Base-by-base conservation (phyloP, 1,284 basidiomycete genomes). In the Phellopilus nigrolimitatus region DNA sequence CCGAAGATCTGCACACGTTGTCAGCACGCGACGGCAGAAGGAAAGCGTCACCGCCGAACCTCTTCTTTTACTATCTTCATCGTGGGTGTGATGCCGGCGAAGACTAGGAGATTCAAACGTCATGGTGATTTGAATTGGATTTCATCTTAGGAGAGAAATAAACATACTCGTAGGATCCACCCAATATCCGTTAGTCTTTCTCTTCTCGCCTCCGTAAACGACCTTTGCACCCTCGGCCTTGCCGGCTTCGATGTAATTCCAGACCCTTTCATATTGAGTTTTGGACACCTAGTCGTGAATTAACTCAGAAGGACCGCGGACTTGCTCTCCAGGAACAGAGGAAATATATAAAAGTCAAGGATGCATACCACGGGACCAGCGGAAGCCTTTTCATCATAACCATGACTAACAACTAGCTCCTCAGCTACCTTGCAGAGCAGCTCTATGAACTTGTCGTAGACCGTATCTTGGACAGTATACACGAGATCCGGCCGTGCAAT, bases 161-260 rank as follows among this genome's bases (percentile, higher is more conserved):
- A 59, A 43, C 82, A 65, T 59, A 88, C 87, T 82, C 0, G 88
- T 89, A 41, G 88, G 84, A 60, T 88, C 82, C 25, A 89, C 79
- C 62, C 74, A 91, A 63, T 74, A 91, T 8, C 88, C 88, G 63
- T 83, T 84, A 3, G 76, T 76, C 1, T 71, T 49, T 58, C 84
- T 73, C 66, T 83, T 88, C 62, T 79, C 73, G 21, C 94, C 95
- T 25, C 95, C 95, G 5, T 90, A 72, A 28, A 82, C 70, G 19
- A 86, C 70, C 58, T 79, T 87, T 17, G 95, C 95, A 15, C 95
- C 95, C 63, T 90, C 84, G 57, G 79, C 64, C 68, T 89, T 91
- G 28, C 94, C 95, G 1, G 77, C 74, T 60, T 95, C 87, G 61
- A 99, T 95, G 67, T 94, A 97, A 12, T 71, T 70, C 79, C 92